Evolutionary conservation across 2,329 filamentous ascomycete genomes (phyloP), one percentile per base, ranked within the genome.

Genomic region (Sarocladiaceae sp.): DNA sequence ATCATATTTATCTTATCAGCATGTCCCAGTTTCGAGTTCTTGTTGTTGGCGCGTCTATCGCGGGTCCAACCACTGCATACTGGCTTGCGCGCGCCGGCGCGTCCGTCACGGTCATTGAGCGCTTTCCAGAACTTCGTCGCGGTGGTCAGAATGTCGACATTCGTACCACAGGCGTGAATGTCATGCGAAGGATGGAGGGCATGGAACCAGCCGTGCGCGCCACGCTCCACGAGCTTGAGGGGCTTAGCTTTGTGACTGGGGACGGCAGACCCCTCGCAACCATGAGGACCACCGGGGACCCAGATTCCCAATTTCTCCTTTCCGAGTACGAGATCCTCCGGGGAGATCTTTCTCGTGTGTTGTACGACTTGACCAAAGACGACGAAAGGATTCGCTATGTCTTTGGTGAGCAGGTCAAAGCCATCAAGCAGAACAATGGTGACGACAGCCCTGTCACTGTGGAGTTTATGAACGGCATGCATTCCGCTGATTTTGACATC

Each of bases 261-360:
- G 55, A 65, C 10, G 65, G 68, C 18, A 52, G 54, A 3, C 55
- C 62, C 2, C 61, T 61, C 12, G 69, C 61, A 2, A 57, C 56
- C 20, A 60, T 69, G 6, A 53, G 47, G 10, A 35, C 56, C 10
- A 64, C 58, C 4, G 62, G 62, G 5, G 50, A 64, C 45, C 58
- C 62, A 2, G 63, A 67, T 15, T 64, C 67, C 44, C 65, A 69
- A 46, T 61, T 62, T 6, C 52, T 74, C 5, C 65, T 70, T 3
- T 74, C 19, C 72, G 74, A 79, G 18, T 70, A 66, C 29, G 76
- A 79, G 56, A 77, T 80, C 39, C 69, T 79, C 65, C 61, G 76
- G 7, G 74, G 71, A 0, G 71, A 77, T 44, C 49, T 80, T 23
- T 69, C 65, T 11, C 53, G 51, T 1, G 51, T 78, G 2, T 46